phyloP scores from a whole-genome alignment of 129 eudicot species.

The Scalesia atractyloides region DNA sequence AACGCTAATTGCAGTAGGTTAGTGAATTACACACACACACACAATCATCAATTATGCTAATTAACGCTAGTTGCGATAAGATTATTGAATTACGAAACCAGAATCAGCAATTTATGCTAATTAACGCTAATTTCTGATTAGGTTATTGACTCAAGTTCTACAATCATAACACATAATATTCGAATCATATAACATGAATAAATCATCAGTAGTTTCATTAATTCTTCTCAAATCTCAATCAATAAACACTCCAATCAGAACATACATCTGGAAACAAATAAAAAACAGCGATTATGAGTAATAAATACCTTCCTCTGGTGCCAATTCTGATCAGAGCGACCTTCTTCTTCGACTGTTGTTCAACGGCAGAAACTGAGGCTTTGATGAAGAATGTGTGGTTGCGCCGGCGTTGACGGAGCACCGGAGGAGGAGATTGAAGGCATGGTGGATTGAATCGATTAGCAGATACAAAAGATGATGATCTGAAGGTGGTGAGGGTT shows the following conservation, averaged over 20 bases:
- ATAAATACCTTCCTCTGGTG: constrained; percentile 72
- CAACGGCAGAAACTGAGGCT: constrained; percentile 66
- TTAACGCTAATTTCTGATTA: background rate
- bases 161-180: background rate
- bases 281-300: background rate
- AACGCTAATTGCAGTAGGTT: no score
- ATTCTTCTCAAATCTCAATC: background rate
- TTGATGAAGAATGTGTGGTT: constrained; percentile 21
- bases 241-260: background rate
- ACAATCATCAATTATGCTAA: no score
- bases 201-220: background rate
- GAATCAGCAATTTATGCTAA: background rate
- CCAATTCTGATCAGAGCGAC: constrained; percentile 74
- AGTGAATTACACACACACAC: no score
- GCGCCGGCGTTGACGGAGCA: constrained; percentile 13
- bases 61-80: no score
- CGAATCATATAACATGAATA: no score
- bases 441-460: constrained; percentile 40
- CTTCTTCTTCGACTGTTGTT: constrained; percentile 34
- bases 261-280: background rate
- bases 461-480: background rate
- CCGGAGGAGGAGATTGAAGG: constrained; percentile 17
- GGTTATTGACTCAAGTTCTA: background rate
- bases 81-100: no score
- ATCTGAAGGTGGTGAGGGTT: constrained; percentile 10